Evolutionary conservation across 1,284 basidiomycete species (phyloP).

Genomic region (Coriolopsis trogii): DNA sequence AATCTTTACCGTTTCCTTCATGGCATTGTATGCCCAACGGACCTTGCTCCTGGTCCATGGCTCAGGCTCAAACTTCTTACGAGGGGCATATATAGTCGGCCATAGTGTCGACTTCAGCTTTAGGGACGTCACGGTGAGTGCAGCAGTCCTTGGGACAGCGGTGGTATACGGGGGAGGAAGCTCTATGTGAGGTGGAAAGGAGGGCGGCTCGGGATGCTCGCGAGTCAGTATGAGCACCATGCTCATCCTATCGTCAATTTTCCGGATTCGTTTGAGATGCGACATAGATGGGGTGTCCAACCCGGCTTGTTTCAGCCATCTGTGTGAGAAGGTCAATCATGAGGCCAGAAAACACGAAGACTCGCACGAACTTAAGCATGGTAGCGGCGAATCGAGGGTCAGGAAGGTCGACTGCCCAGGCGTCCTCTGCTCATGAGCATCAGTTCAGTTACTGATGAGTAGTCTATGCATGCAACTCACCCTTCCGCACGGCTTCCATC

Average conservation of each 20-base stretch:
- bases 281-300: conserved; percentile 64
- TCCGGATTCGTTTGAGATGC: conserved; percentile 83
- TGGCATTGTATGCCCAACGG: conserved; percentile 75
- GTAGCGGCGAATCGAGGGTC: conserved; percentile 62
- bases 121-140: conserved; percentile 72
- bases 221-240: conserved; percentile 52
- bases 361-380: conserved; percentile 62
- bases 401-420: conserved; percentile 88
- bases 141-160: conserved; percentile 71
- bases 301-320: conserved; percentile 65
- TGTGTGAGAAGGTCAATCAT: conserved; percentile 30
- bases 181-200: conserved; percentile 34
- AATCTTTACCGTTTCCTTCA: conserved; percentile 52
- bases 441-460: not conserved
- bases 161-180: conserved; percentile 54
- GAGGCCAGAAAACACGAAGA: not conserved
- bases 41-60: conserved; percentile 68
- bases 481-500: conserved; percentile 55
- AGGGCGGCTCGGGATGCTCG: conserved; percentile 26
- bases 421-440: conserved; percentile 41
- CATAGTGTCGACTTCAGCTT: conserved; percentile 70
- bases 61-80: conserved; percentile 68
- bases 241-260: conserved; percentile 46
- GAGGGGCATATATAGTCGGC: conserved; percentile 82
- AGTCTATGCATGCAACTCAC: conserved; percentile 37